phyloP scores from a whole-genome alignment of 352 stramenopile species.

The Thraustochytrium sp. region DNA sequence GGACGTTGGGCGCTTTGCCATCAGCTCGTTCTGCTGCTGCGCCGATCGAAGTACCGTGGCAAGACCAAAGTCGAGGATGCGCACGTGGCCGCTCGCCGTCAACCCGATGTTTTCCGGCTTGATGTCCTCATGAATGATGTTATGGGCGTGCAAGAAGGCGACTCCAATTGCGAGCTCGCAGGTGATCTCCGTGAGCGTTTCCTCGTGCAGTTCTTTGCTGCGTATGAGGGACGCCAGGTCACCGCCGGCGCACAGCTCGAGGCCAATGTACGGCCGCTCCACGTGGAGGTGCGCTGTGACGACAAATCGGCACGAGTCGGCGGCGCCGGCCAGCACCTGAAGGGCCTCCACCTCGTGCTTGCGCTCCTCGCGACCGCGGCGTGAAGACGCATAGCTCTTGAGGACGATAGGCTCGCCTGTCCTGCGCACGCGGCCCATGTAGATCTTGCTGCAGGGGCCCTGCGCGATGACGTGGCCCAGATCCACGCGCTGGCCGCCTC shows the following conservation, averaged over 20 bases:
- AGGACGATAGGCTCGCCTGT: no score
- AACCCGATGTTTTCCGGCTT: slow-evolving; percentile 12
- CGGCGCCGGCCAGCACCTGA: no score
- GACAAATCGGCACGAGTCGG: no score
- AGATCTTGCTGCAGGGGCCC: no score
- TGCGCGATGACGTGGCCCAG: no score
- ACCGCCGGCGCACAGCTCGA: neutral
- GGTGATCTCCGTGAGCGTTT: neutral
- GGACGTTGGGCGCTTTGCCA: no score
- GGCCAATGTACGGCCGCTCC: neutral
- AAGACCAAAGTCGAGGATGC: neutral
- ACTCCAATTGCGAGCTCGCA: neutral
- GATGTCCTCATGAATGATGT: neutral
- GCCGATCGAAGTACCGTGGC: neutral
- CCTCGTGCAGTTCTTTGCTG: neutral
- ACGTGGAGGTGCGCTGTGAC: no score
- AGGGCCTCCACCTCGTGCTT: no score
- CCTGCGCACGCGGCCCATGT: no score
- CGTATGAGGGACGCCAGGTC: neutral
- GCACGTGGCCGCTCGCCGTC: neutral
- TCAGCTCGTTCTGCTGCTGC: neutral
- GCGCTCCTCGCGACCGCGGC: no score
- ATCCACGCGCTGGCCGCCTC: no score
- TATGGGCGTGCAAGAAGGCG: neutral
- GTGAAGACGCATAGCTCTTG: no score